Evolutionary conservation across 257 asterid species (phyloP).

Genomic region (Eustoma russellianum): DNA sequence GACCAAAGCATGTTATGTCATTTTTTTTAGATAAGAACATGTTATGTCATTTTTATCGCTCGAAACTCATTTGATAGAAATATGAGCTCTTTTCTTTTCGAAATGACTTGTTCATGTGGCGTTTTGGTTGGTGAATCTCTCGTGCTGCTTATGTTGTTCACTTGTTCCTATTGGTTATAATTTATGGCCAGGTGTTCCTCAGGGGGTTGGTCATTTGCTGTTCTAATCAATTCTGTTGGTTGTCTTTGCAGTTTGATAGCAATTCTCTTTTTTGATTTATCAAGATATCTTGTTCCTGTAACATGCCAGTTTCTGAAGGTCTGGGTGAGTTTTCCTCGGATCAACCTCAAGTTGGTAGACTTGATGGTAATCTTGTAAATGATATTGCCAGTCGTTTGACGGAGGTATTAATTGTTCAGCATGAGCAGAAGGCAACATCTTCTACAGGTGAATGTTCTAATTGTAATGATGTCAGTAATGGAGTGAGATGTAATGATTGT

Average conservation of each 20-base stretch:
- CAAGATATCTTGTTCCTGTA: slow-evolving; percentile 40
- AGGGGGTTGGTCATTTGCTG: neutral
- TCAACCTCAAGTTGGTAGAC: slow-evolving; percentile 21
- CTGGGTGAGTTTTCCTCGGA: slow-evolving; percentile 27
- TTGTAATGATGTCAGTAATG: slow-evolving; percentile 13
- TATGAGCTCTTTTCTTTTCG: too few species aligned
- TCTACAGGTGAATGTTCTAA: slow-evolving; percentile 15
- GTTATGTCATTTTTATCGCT: too few species aligned
- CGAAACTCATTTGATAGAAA: too few species aligned
- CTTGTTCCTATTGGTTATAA: neutral
- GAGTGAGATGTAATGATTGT: slow-evolving; percentile 21
- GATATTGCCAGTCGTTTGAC: slow-evolving; percentile 42
- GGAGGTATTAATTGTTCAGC: slow-evolving; percentile 28
- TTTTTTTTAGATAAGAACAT: too few species aligned
- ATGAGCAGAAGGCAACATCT: slow-evolving; percentile 19
- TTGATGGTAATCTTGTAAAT: slow-evolving; percentile 26
- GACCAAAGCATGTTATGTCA: too few species aligned
- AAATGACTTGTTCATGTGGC: too few species aligned
- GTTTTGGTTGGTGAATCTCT: too few species aligned
- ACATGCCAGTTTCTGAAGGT: slow-evolving; percentile 34
- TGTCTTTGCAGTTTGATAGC: slow-evolving; percentile 16
- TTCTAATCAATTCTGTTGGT: neutral
- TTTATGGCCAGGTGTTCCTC: neutral
- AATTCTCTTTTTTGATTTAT: slow-evolving; percentile 36
- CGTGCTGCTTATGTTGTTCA: too few species aligned